Base-by-base conservation (phyloP, 495 filamentous ascomycete genomes). In the Letharia lupina region DNA sequence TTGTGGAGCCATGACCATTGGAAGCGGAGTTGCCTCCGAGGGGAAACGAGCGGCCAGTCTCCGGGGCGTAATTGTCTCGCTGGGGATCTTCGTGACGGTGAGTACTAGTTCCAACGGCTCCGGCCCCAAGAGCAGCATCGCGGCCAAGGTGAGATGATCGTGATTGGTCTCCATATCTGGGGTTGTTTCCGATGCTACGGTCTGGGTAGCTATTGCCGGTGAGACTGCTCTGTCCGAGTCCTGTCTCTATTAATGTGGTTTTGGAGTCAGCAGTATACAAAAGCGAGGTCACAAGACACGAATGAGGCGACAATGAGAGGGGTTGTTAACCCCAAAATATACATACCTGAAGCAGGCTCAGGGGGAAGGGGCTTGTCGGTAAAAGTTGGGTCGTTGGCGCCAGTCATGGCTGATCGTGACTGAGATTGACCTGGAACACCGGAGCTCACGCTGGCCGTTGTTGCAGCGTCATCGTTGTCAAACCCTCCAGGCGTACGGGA, bases 291-390 rank as follows among this genome's bases (percentile, higher is more conserved):
- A 23, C 1, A 35, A 57, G 31, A 20, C 15, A 6, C 6, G 20
- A 57, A 20, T 37, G 33, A 37, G 7, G 15, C 15, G 31, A 28
- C 5, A 6, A 8, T 28, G 9, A 33, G 52, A 44, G 28, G 39
- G 20, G 7, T n/a, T 45, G 9, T 28, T 15, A 28, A 5, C 12
- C 42, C 39, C 8, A 31, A 44, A 7, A 61, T 33, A 1, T 23
- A 35, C 59, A 28, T 45, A 45, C 44, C 67, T 50, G 40, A 59
- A 47, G 71, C 66, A 42, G 68, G 68, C 50, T 67, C 76, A 40
- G 76, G 75, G 50, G 84, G 82, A 65, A 84, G 83, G 13, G 75
- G 35, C 56, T 80, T 78, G 72, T 83, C 83, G 68, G 54, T 57
- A 3, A 75, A 23, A 28, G 74, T 75, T 3, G 73, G 73, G 16